A percentile compares a stretch with the other conserved stretches of the same genome.
These are phyloP conservation scores for Paraleonurus japonicus DNA, from an alignment of 257 asterid species.

Conservation along the genomic window DNA sequence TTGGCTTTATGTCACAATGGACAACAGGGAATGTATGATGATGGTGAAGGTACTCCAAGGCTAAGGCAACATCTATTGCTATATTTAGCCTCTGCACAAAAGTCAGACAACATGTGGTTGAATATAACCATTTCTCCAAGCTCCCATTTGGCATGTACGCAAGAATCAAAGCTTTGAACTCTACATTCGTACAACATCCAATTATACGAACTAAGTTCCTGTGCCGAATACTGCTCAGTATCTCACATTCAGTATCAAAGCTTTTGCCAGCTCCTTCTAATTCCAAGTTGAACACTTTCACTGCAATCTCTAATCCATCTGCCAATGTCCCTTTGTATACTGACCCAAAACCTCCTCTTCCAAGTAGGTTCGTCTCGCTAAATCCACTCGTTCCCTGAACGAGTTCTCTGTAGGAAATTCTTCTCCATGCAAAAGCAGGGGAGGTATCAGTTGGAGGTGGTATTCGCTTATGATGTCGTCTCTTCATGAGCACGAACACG, in stretches of 20 bases:
- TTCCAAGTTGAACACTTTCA: slow-evolving; percentile 30
- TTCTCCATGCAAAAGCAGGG: slow-evolving; percentile 21
- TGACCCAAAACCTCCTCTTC: slow-evolving; percentile 29
- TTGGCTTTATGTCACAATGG: background rate
- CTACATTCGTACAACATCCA: background rate
- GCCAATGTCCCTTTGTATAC: slow-evolving; percentile 30
- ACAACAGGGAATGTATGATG: background rate
- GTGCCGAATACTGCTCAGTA: background rate
- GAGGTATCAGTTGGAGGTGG: too few relatives aligned
- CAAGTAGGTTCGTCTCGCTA: slow-evolving; percentile 22
- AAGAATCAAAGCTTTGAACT: background rate
- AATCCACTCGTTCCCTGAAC: slow-evolving; percentile 14
- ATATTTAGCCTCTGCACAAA: background rate
- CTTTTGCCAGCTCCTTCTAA: slow-evolving; percentile 25
- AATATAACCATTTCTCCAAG: slow-evolving; percentile 3
- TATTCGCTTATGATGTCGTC: too few relatives aligned
- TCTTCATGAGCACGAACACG: background rate
- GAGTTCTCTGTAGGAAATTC: slow-evolving; percentile 22
- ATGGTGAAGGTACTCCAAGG: background rate
- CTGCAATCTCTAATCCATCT: slow-evolving; percentile 27
- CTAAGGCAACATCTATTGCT: background rate
- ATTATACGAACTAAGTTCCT: background rate
- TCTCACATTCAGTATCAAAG: slow-evolving; percentile 27
- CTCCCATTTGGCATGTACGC: background rate
- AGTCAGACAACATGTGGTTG: background rate